phyloP scores from a whole-genome alignment of 768 basidiomycete genomes.

The Leucocoprinus leucothites region DNA sequence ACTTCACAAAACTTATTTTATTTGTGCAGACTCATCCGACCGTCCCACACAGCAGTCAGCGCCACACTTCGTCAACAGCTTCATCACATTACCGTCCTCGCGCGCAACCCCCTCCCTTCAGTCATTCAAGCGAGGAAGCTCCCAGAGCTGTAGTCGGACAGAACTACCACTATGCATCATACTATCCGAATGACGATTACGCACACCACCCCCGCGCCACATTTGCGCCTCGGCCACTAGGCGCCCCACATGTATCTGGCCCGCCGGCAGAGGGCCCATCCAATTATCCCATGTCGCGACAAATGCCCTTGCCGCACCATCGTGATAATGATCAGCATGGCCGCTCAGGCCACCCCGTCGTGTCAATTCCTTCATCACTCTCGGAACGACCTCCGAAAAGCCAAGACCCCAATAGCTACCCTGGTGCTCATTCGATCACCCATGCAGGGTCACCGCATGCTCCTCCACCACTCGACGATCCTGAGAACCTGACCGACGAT shows the following conservation, averaged over 20 bases:
- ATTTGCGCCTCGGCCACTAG: neutral
- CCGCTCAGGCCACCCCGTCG: neutral
- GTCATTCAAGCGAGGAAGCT: neutral
- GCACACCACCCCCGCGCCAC: neutral
- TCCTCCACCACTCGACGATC: conserved; percentile 8
- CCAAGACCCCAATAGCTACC: conserved; percentile 2
- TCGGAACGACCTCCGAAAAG: conserved; percentile 1
- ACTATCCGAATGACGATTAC: neutral
- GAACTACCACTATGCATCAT: neutral
- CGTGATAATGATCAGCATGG: conserved; percentile 4
- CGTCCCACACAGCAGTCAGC: neutral
- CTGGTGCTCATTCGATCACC: conserved; percentile 17
- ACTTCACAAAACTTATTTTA: neutral
- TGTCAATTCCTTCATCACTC: neutral
- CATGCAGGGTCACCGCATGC: conserved; percentile 13
- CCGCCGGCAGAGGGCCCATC: neutral
- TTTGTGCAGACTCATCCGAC: neutral
- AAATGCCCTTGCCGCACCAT: neutral
- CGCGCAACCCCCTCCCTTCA: neutral
- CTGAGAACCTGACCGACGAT: conserved; percentile 15
- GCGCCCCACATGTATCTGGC: neutral
- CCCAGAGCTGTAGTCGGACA: neutral
- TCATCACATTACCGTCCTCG: neutral
- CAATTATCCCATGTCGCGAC: neutral
- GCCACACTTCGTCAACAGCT: neutral